Evolutionary conservation across 805 yeast genomes (phyloP), one percentile per base, ranked within the genome.

Genomic region (Wickerhamiella allomyrinae): DNA sequence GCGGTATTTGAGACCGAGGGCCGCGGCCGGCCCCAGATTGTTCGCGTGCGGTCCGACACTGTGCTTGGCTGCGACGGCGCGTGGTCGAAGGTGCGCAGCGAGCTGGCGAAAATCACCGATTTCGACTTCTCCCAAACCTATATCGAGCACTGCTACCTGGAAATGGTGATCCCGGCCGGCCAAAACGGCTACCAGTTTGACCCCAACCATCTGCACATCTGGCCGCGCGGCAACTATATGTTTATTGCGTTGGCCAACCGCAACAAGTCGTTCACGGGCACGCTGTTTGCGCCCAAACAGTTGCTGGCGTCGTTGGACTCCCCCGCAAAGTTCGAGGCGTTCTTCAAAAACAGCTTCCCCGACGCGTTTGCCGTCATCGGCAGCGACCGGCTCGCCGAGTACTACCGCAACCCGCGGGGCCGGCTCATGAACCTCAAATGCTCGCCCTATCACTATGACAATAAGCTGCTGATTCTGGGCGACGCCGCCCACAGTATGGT

Each of bases 401-500:
- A 75, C 2, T 79, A 70, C 55, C 57, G 68, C 20, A 71, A 80
- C 51, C 94, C 94, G 3, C 68, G 77, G 41, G 91, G 94, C 3
- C 67, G 86, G n/a, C 66, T 87, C 36, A 69, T 86, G 63, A 84
- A 82, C 46, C 70, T 82, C 7, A 70, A 70, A 37, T 78, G 83
- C 50, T 62, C 63, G 39, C 85, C 89, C 2, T 87, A 84, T 61
- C 74, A 83, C 55, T 69, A 66, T 37, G 58, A 67, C 34, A 81
- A 76, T 37, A 71, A 72, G 44, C 77, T 77, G 13, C 63, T 87
- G 8, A 62, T 87, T 10, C 62, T 87, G 22, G 96, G 96, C 5
- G 96, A 87, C 58, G 94, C 96, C 1, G 94, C 96, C 0, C 96
- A 87, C 61, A 76, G 91, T 22, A 87, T 86, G 95, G 96, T 87